Base-by-base conservation (phyloP, 2,329 filamentous ascomycete genomes). In the Triangularia setosa region DNA sequence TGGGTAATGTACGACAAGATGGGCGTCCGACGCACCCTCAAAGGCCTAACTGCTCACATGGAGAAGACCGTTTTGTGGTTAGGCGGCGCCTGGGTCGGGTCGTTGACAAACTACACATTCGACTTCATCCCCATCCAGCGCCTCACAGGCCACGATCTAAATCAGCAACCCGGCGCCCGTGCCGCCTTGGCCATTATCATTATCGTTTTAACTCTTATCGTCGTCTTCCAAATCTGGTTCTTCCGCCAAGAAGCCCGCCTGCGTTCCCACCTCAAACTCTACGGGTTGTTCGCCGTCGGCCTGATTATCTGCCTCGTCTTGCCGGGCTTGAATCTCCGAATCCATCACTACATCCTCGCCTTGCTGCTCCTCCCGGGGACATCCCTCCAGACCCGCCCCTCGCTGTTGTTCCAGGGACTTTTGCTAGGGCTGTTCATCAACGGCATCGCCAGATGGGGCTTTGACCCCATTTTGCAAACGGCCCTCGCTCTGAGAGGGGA, bases 311-410 rank as follows among this genome's bases (percentile, higher is more conserved):
- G 90, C 33, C 81, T 96, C 12, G 79, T 84, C 1, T 78, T 97
- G 5, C 94, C 94, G 0, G 85, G 87, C 7, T 86, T 97, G 60
- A 90, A 88, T 67, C 83, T 99, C 58, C 88, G 95, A 33, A 93
- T 99, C 63, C 95, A 99, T 74, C 95, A 99, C 76, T 99, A 98
- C 74, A 91, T 98, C 68, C 82, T 98, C 4, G 93, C 89, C 1
- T 84, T 99, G 14, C 81, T 98, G 0, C 84, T 99, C 0, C 84
- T 98, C 4, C 92, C 93, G 0, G 95, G 93, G 0, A 98, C 95
- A 0, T 88, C 87, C 61, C 87, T 98, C 76, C 93, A 97, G 69
- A 98, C 91, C 5, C 86, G 95, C 0, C 90, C 92, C 0, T 89
- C 89, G 0, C 81, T 98, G 8, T 76, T 97, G 1, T 98, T 95